Evolutionary conservation across 306 rosid genomes (phyloP), one percentile per base, ranked within the genome.

Genomic region (Trifolium pratense): DNA sequence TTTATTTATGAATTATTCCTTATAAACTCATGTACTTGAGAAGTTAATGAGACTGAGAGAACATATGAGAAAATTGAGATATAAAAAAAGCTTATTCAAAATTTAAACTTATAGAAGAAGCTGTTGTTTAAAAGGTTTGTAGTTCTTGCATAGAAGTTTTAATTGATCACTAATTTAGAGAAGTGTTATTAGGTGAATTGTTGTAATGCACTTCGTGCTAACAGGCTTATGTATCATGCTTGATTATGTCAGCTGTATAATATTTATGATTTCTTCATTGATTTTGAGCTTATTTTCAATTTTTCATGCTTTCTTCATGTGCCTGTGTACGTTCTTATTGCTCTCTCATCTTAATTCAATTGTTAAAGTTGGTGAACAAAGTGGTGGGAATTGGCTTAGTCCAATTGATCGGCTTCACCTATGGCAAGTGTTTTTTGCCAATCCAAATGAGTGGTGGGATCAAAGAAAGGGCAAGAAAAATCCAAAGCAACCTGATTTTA

Each of bases 381-480:
- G 46, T 37, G 42, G 74, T 39, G 62, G 57, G 70, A 78, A 86
- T 36, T 84, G 79, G 32, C 60, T 64, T 14, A 36, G 58, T 51
- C 37, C 42, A 34, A 16, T 75, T 83, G 91, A 86, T 36, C 85
- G 79, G 75, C 85, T 88, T 68, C 73, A 87, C 80, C 81, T 89
- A 76, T 89, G 97, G 98, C 98, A 91, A 80, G 82, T 91, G 80
- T 89, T 87, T 73, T 88, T 89, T 65, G 14, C 78, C 79, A 84
- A 74, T 77, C 97, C 98, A 25, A 12, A 70, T 80, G 98, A 88
- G 70, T 91, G 98, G 98, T 81, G 95, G 95, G 97, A 89, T 87
- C 40, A 63, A 49, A 86, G 97, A 84, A 85, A 88, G 58, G 9
- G 7, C 68, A 93, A 91, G 80, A 2, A 6, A 68, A 88, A 88